Evolutionary conservation across 192 early-diverging fungal genomes (phyloP).

Genomic region (Coemansia sp.): DNA sequence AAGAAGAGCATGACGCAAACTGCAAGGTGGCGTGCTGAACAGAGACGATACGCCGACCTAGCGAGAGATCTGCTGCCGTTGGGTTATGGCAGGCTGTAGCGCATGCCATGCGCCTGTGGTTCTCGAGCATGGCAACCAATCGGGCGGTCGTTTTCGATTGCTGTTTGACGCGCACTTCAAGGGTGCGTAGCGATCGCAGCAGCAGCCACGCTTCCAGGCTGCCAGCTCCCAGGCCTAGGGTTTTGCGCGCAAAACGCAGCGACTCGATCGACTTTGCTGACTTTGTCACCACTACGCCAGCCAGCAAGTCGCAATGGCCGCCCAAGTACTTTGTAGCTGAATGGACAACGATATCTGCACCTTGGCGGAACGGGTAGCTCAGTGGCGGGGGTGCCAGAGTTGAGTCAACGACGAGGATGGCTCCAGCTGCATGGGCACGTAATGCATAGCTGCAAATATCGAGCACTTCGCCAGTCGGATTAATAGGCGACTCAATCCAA

Average conservation of each 20-base stretch:
- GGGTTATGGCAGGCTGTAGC: slow-evolving; percentile 37
- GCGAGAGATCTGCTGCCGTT: slow-evolving; percentile 13
- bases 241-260: slow-evolving; percentile 53
- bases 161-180: slow-evolving; percentile 61
- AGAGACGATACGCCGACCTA: slow-evolving; percentile 24
- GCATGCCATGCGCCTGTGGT: slow-evolving; percentile 43
- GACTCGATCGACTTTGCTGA: slow-evolving; percentile 32
- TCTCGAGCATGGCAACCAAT: slow-evolving; percentile 57
- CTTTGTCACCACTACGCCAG: slow-evolving; percentile 61
- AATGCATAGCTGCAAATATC: slow-evolving; percentile 47
- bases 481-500: slow-evolving; percentile 63
- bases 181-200: slow-evolving; percentile 60
- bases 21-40: slow-evolving; percentile 48
- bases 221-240: slow-evolving; percentile 61
- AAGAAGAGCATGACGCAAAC: background rate
- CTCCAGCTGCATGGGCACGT: slow-evolving; percentile 54
- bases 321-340: slow-evolving; percentile 71
- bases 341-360: slow-evolving; percentile 72
- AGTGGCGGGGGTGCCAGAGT: slow-evolving; percentile 78
- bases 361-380: slow-evolving; percentile 59
- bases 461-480: slow-evolving; percentile 60
- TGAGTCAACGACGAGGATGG: slow-evolving; percentile 60
- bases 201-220: slow-evolving; percentile 68
- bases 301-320: slow-evolving; percentile 70
- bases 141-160: slow-evolving; percentile 60